Evolutionary conservation across 1,284 basidiomycete genomes (phyloP).

Genomic region (Trametes versicolor): DNA sequence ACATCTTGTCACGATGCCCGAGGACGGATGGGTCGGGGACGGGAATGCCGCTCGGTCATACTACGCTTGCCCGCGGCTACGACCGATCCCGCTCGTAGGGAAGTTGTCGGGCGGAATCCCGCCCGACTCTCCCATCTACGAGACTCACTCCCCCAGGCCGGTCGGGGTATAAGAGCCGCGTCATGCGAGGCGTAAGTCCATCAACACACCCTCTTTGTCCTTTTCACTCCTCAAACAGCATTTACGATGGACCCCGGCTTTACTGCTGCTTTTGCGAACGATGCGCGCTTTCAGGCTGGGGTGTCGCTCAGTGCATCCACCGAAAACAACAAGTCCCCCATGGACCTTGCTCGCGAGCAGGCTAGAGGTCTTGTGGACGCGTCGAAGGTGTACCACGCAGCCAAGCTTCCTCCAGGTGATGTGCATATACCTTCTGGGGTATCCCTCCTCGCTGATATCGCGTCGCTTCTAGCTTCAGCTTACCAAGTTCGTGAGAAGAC

Average conservation of each 20-base stretch:
- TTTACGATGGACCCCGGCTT: background rate
- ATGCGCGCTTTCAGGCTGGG: background rate
- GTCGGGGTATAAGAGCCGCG: background rate
- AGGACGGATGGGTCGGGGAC: background rate
- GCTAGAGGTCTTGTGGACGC: background rate
- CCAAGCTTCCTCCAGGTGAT: constrained; percentile 2
- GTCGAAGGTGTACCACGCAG: background rate
- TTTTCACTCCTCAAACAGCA: background rate
- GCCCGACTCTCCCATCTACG: background rate
- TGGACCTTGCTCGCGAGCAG: constrained; percentile 1
- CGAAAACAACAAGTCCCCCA: background rate
- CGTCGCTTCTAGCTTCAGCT: background rate
- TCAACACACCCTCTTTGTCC: background rate
- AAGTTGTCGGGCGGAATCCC: background rate
- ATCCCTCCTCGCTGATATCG: background rate
- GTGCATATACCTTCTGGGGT: background rate
- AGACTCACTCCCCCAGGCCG: background rate
- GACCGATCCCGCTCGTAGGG: background rate
- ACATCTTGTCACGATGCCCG: background rate
- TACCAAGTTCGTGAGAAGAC: background rate
- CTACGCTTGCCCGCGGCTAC: background rate
- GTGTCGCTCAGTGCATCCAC: background rate
- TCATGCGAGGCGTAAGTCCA: background rate
- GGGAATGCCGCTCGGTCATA: background rate
- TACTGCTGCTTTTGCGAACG: background rate